Conservation (phyloP, 768 basidiomycete genomes). For the Galerina marginata region DNA sequence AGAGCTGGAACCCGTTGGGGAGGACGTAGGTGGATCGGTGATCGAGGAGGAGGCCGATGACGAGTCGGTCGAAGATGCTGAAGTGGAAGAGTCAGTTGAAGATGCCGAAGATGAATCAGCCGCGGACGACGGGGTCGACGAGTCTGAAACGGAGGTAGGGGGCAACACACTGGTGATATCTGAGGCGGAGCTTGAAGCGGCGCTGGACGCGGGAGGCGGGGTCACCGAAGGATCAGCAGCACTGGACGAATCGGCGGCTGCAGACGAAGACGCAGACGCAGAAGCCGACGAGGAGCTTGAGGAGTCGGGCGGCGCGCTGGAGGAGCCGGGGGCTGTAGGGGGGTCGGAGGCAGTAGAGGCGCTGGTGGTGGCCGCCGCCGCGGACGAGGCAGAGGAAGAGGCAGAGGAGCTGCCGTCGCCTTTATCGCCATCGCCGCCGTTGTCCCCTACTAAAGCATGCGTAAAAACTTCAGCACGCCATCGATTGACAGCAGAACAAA, state of each 20-base stretch:
- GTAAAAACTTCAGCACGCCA: not conserved
- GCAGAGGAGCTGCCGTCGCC: not conserved
- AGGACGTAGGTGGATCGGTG: no score
- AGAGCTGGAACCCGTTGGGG: not conserved
- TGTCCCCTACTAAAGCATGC: not conserved
- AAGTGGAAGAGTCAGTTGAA: not conserved
- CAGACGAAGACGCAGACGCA: slow-evolving; percentile 2
- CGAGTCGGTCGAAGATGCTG: not conserved
- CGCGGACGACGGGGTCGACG: not conserved
- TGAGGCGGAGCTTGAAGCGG: not conserved
- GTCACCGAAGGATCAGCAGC: slow-evolving; percentile 1
- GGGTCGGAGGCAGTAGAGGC: not conserved
- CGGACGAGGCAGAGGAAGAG: not conserved
- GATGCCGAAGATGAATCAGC: slow-evolving; percentile 2
- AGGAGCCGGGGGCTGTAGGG: not conserved
- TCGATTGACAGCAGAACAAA: not conserved
- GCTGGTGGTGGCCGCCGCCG: not conserved
- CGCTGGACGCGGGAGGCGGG: not conserved
- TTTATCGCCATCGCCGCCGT: not conserved
- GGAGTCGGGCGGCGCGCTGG: no score
- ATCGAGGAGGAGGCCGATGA: not conserved
- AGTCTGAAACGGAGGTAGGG: not conserved
- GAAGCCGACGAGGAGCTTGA: not conserved
- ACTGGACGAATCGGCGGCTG: slow-evolving; percentile 4
- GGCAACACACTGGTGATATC: slow-evolving; percentile 10